Base-by-base conservation (phyloP, 208 protist species). In the Kentomonas sorsogonicus region DNA sequence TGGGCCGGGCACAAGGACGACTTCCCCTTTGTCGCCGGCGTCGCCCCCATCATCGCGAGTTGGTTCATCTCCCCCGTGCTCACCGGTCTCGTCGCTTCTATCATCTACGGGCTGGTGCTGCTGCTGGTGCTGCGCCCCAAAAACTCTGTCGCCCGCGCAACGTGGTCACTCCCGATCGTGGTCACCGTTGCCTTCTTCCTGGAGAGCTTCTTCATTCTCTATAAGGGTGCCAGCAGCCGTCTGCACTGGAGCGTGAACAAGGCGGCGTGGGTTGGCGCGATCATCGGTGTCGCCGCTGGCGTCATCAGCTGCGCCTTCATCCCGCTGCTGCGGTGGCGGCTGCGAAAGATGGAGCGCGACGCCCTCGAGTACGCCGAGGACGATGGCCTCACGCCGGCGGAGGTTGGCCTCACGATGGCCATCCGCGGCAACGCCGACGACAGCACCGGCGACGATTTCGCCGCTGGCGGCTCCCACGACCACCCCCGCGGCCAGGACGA, bases 11-110 rank as follows among this genome's bases (percentile, higher is more conserved):
- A 36, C 55, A 77, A 66, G 45, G 46, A 56, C 30, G 45, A 38
- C 16, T 82, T 84, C 62, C 76, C 80, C 33, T 84, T 74, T 59
- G 64, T 88, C 15, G 56, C 36, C 0, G 81, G 81, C 18, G 30
- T 84, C 40, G 74, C 67, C 20, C 77, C 81, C 3, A 89, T 85
- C 61, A 50, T 82, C 26, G 46, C 67, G 26, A 84, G 77, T 45
- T 89, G 81, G 77, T 70, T 89, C 48, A 53, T 77, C 22, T 89
- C 77, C 18, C 81, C 81, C 40, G 25, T 81, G 44, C 55, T 89
- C 16, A 27, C 74, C 10, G 77, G 81, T 27, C 20, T 61, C 11
- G 76, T 60, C 10, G 34, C 80, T 18, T 54, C 56, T 13, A 43
- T 69, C n/a, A 48, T 88, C 23, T 84, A 82, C 53, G 56, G 36